Evolutionary conservation across 2,329 filamentous ascomycete species (phyloP), one percentile per base, ranked within the genome.

Genomic region (Ophiocordyceps australis): DNA sequence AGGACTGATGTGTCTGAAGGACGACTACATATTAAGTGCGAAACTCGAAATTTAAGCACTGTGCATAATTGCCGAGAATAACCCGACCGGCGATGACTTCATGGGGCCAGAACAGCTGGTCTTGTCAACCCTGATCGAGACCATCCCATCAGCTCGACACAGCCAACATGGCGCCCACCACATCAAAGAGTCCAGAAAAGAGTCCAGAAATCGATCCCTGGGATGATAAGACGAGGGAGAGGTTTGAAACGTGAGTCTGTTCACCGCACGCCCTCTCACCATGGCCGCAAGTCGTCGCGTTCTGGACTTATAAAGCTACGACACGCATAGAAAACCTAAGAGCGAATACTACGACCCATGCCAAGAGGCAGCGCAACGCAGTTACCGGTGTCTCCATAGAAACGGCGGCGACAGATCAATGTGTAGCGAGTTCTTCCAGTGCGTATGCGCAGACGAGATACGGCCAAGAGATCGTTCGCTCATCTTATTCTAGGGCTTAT

Each of bases 371-470:
- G 86, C 89, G 7, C 61, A 76, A 37, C 67, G 68, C 43, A 94
- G 85, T 52, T 74, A 94, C 38, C 74, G 71, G 47, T 98, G 89
- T 43, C 56, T 98, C 43, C 75, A 83, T 46, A 70, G 89, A 14
- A 98, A 98, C 47, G 74, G 66, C 14, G 85, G 80, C 10, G 82
- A 95, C 45, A 68, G 74, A 36, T 60, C 74, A n/a, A 78, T 95
- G 77, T 98, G 89, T 46, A 63, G 65, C 35, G 86, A 95, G 49
- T 95, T 91, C 47, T 95, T 98, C 46, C 81, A 94, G 83, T 94
- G 48, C 53, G 79, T 53, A 30, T 22, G 29, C 25, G 6, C 12
- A 5, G 9, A n/a, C 15, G 12, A 6, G 22, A 13, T 15, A 14
- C 11, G 14, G n/a, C 3, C 8, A 5, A 6, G 14, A 6, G 16